These are phyloP conservation scores for Heteromeles arbutifolia DNA, from an alignment of 306 rosid species.

Conservation along the genomic window DNA sequence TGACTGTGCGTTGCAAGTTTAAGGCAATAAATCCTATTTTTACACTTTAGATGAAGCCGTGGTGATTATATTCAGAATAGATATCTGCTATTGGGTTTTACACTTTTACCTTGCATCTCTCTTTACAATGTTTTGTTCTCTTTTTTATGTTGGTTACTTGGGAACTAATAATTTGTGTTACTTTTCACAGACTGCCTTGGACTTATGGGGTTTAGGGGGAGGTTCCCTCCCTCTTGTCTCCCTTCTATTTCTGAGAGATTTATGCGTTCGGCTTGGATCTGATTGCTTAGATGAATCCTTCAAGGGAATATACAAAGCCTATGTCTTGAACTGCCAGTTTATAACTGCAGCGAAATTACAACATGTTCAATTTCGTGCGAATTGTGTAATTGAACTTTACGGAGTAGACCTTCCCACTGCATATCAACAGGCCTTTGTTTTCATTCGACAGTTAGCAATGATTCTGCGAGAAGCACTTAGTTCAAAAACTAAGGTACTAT, in stretches of 20 bases:
- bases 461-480: slow-evolving; percentile 81
- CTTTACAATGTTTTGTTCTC: neutral
- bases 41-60: neutral
- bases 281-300: slow-evolving; percentile 85
- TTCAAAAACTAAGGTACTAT: slow-evolving; percentile 77
- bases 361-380: slow-evolving; percentile 77
- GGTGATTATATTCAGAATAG: neutral
- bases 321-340: slow-evolving; percentile 86
- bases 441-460: slow-evolving; percentile 89
- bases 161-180: neutral
- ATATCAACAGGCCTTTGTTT: slow-evolving; percentile 84
- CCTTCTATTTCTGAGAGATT: slow-evolving; percentile 65
- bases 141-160: neutral
- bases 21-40: neutral
- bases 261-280: slow-evolving; percentile 78
- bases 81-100: neutral
- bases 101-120: neutral
- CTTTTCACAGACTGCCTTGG: slow-evolving; percentile 64
- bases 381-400: slow-evolving; percentile 71
- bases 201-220: slow-evolving; percentile 96
- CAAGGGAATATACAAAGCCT: slow-evolving; percentile 90
- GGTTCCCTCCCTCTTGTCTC: slow-evolving; percentile 84
- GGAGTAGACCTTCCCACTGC: slow-evolving; percentile 75
- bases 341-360: slow-evolving; percentile 73
- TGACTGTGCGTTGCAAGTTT: neutral